phyloP scores from a whole-genome alignment of 1,139 yeast species.

The Blastobotrys proliferans region DNA sequence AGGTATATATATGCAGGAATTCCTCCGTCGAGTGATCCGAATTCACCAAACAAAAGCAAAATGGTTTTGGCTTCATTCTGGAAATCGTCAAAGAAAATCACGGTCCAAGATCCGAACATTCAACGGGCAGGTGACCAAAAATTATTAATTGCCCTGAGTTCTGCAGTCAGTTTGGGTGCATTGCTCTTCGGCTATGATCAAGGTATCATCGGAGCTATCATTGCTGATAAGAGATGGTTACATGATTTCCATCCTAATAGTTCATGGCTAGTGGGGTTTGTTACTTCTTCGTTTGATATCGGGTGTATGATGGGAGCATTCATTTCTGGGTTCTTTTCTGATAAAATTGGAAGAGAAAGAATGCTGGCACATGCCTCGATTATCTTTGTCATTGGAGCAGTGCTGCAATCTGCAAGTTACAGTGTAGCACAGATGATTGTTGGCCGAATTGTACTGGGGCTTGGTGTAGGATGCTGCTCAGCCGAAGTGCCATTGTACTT shows the following conservation, averaged over 20 bases:
- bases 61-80: no score
- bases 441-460: conserved; percentile 55
- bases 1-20: no score
- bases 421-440: conserved; percentile 27
- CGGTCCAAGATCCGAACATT: no score
- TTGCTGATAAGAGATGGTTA: conserved; percentile 2
- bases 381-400: conserved; percentile 10
- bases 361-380: conserved; percentile 11
- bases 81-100: no score
- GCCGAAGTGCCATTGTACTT: conserved; percentile 58
- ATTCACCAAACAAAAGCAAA: no score
- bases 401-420: conserved; percentile 12
- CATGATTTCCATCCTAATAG: not conserved
- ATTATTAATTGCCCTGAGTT: no score
- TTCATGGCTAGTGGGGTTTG: conserved; percentile 11
- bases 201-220: conserved; percentile 46
- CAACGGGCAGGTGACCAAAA: no score
- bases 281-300: conserved; percentile 15
- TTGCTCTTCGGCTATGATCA: conserved; percentile 87
- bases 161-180: no score
- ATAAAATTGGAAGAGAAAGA: conserved; percentile 11
- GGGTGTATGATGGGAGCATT: conserved; percentile 17
- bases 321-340: conserved; percentile 12
- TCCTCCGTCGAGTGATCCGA: no score
- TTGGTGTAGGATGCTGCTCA: conserved; percentile 60